Base-by-base conservation (phyloP, 148 eudicot genomes). In the Silene conica region DNA sequence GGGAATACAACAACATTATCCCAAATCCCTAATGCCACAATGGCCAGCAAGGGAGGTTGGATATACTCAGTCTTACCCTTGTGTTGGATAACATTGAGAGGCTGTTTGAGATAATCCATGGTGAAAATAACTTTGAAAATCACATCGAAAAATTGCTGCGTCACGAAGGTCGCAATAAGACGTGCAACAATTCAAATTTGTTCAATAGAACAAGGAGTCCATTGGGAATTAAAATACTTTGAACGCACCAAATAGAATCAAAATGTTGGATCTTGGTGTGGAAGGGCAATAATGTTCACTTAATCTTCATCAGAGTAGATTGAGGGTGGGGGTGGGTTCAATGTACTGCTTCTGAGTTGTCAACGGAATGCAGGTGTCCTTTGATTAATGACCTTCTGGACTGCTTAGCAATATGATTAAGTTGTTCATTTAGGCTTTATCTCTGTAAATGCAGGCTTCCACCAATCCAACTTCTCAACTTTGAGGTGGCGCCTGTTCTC, bases 371-470 rank as follows among this genome's bases (percentile, higher is more conserved):
- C 50, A 20, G 61, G 70, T 61, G 48, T 18, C 50, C 15, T 12
- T n/a, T 61, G 63, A 50, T 48, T 46, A 70, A 70, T 65, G 16
- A 41, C 28, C 48, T 48, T 46, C 41, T 14, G 60, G 45, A 64
- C 11, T 63, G 18, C 65, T 34, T 59, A 72, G 64, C 67, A 54
- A 74, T 31, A 31, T 66, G 45, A 74, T 55, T 50, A 11, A 50
- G 25, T 43, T 55, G 13, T 19, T 38, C 61, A 41, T 56, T 66
- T 41, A 21, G 57, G 57, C 23, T 73, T 63, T 69, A 63, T 69
- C 18, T 52, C 18, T 76, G 62, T 78, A 93, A 96, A 85, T 93
- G 98, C 82, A 82, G 76, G 74, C 79, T 93, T 56, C 94, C 89
- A 9, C 74, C 82, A 41, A 63, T 93, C 75, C 87, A 85, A 75